Percentiles rank a stretch among this genome's conserved stretches.
Evolutionary conservation across 2,329 filamentous ascomycete species (phyloP).

Genomic region (Aureobasidium sp.): DNA sequence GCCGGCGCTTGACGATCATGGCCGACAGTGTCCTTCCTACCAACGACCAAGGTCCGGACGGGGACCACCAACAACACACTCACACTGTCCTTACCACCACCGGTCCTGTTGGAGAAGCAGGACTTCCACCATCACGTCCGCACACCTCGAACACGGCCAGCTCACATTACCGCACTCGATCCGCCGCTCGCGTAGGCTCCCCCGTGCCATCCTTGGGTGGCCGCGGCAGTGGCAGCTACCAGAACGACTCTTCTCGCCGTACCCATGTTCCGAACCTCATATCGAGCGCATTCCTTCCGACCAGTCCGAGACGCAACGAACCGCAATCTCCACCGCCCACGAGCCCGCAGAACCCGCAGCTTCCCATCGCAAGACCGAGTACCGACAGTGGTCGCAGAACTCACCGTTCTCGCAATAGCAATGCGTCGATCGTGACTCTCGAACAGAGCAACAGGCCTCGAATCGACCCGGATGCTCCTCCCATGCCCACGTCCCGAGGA

Average conservation of each 20-base stretch:
- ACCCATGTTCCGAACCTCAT: conserved; percentile 87
- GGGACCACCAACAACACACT: conserved; percentile 4
- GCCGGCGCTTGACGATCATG: conserved; percentile 10
- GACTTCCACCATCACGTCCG: conserved; percentile 42
- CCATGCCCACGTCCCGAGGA: conserved; percentile 64
- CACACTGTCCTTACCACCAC: conserved; percentile 30
- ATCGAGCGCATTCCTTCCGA: conserved; percentile 90
- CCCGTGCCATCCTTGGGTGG: conserved; percentile 16
- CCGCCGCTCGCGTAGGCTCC: conserved; percentile 19
- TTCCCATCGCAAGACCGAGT: conserved; percentile 21
- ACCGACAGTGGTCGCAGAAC: conserved; percentile 28
- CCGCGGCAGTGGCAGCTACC: conserved; percentile 19
- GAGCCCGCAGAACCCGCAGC: conserved; percentile 26
- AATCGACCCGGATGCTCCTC: conserved; percentile 39
- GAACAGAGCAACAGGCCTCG: conserved; percentile 28
- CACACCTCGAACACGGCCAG: conserved; percentile 33
- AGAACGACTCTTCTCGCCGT: conserved; percentile 40
- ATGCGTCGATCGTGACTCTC: conserved; percentile 47
- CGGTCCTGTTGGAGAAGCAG: conserved; percentile 42
- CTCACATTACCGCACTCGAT: conserved; percentile 14
- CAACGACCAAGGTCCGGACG: not conserved
- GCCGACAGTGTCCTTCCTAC: conserved; percentile 10
- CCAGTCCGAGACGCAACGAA: conserved; percentile 83
- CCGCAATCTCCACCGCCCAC: conserved; percentile 21
- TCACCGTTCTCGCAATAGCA: conserved; percentile 51